Percentiles rank a stretch among this genome's conserved stretches.
phyloP scores from a whole-genome alignment of 2,329 filamentous ascomycete genomes.

The Septoria linicola region DNA sequence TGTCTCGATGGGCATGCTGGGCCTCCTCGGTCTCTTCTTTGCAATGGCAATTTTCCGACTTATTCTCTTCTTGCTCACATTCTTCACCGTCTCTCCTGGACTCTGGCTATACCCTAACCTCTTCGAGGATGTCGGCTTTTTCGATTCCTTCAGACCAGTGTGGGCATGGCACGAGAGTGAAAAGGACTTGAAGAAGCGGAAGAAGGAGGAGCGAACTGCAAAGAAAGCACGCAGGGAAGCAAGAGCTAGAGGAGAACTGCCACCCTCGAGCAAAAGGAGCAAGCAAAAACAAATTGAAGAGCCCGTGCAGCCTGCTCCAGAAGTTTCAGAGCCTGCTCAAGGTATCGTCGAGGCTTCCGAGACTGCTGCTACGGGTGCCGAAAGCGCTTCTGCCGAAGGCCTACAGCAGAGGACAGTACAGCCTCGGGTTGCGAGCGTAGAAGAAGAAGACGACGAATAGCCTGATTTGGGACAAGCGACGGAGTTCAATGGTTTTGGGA shows the following conservation, averaged over 20 bases:
- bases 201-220: constrained; percentile 37
- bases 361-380: constrained; percentile 29
- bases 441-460: constrained; percentile 31
- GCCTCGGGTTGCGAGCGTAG: constrained; percentile 35
- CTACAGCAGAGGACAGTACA: constrained; percentile 31
- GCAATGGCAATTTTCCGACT: constrained; percentile 95
- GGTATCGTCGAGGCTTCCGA: constrained; percentile 11
- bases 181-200: constrained; percentile 40
- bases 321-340: constrained; percentile 14
- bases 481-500: constrained; percentile 15
- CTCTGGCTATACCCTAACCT: constrained; percentile 98
- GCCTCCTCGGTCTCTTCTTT: constrained; percentile 89
- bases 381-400: constrained; percentile 19
- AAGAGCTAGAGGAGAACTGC: constrained; percentile 30
- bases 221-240: constrained; percentile 37
- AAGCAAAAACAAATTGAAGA: constrained; percentile 23
- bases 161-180: constrained; percentile 86
- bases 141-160: constrained; percentile 91
- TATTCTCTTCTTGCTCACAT: constrained; percentile 89
- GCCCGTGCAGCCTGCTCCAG: constrained; percentile 16
- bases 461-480: constrained; percentile 17
- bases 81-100: constrained; percentile 79
- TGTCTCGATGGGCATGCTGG: constrained; percentile 88
- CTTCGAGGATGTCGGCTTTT: constrained; percentile 97
- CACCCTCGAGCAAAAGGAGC: constrained; percentile 16